These are phyloP conservation scores for Yamadazyma endophytica DNA, from an alignment of 805 yeast species.

Conservation along the genomic window DNA sequence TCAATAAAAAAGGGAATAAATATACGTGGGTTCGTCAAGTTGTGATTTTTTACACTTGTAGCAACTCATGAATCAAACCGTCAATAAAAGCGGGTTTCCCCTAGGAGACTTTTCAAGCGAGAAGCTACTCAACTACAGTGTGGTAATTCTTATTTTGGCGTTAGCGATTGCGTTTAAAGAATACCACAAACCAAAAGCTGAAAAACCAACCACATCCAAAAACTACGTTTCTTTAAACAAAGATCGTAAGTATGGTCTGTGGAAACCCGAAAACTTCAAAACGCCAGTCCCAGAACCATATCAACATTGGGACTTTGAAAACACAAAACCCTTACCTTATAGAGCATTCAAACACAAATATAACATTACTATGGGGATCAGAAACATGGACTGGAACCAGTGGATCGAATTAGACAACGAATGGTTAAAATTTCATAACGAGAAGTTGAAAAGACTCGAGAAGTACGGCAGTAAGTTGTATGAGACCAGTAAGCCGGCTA, in stretches of 20 bases:
- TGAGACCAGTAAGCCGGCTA: conserved; percentile 49
- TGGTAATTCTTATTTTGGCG: background rate
- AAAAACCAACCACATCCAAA: background rate
- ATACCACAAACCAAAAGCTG: conserved; percentile 1
- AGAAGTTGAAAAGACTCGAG: conserved; percentile 47
- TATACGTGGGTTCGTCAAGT: too few relatives aligned
- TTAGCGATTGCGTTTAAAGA: conserved; percentile 1
- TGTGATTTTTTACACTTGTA: too few relatives aligned
- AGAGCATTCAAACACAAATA: conserved; percentile 66
- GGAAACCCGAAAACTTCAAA: conserved; percentile 51
- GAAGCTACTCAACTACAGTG: too few relatives aligned
- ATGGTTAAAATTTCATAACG: conserved; percentile 53
- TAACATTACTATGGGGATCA: conserved; percentile 64
- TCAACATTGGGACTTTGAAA: conserved; percentile 45
- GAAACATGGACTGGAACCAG: conserved; percentile 54
- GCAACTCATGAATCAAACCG: too few relatives aligned
- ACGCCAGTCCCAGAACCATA: conserved; percentile 49
- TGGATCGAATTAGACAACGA: conserved; percentile 72
- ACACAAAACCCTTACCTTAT: conserved; percentile 56
- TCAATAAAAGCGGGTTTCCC: too few relatives aligned
- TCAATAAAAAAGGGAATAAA: too few relatives aligned
- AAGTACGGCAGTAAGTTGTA: conserved; percentile 45
- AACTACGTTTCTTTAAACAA: conserved; percentile 3
- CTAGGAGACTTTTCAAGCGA: too few relatives aligned
- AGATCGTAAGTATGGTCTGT: conserved; percentile 42